These are phyloP conservation scores for Citrullus amarus DNA, from an alignment of 306 rosid genomes.

Conservation along the genomic window DNA sequence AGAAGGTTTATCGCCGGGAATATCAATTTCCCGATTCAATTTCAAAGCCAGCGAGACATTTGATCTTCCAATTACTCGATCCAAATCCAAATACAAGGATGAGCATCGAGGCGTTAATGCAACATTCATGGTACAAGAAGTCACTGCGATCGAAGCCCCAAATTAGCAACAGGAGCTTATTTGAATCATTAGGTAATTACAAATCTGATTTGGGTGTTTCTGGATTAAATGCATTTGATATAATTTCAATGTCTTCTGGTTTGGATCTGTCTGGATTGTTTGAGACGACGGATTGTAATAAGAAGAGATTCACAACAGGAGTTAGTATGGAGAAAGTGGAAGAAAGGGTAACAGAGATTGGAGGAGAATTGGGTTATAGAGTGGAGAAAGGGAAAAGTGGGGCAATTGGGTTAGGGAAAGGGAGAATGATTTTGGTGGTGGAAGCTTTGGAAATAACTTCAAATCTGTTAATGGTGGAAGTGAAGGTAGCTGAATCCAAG, in stretches of 20 bases:
- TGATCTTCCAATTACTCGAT: constrained; percentile 52
- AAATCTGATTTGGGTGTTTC: constrained; percentile 6
- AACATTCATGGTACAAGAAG: constrained; percentile 46
- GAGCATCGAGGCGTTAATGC: constrained; percentile 23
- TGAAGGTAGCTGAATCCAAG: constrained; percentile 47
- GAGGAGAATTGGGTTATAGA: constrained; percentile 40
- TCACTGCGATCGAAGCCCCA: constrained; percentile 12
- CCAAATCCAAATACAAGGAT: constrained; percentile 62
- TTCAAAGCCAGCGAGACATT: constrained; percentile 36
- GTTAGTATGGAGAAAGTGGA: constrained; percentile 26
- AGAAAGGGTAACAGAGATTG: constrained; percentile 51
- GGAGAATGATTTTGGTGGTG: constrained; percentile 37
- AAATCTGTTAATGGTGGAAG: constrained; percentile 35
- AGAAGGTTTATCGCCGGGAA: constrained; percentile 42
- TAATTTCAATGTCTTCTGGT: constrained; percentile 83
- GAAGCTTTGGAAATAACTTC: constrained; percentile 41
- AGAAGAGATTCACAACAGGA: constrained; percentile 43
- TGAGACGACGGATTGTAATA: constrained; percentile 20
- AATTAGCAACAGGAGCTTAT: not conserved
- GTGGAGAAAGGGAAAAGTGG: constrained; percentile 55
- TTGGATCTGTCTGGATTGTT: constrained; percentile 65
- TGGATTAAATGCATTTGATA: constrained; percentile 71
- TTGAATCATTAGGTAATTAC: constrained; percentile 15
- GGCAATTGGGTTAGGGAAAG: constrained; percentile 54
- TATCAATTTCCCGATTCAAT: constrained; percentile 47